phyloP scores from a whole-genome alignment of 768 basidiomycete species.

The Podaxis sp. region DNA sequence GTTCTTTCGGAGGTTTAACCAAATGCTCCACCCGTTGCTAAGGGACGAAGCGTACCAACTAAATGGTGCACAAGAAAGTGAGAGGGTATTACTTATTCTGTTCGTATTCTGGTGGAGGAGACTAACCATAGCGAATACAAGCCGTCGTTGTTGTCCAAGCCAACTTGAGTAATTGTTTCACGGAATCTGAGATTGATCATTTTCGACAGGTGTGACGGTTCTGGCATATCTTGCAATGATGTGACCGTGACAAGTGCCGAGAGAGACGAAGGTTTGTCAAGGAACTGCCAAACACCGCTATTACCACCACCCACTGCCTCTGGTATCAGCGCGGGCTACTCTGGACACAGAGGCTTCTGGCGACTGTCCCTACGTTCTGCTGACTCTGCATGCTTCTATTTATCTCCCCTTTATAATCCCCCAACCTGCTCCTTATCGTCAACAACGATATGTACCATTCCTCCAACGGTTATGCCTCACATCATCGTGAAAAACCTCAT shows the following conservation, averaged over 20 bases:
- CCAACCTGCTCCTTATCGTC: conserved; percentile 4
- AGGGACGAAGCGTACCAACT: background rate
- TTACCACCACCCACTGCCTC: background rate
- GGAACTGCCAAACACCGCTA: conserved; percentile 11
- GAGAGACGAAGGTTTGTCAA: conserved; percentile 5
- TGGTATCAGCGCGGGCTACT: conserved; percentile 3
- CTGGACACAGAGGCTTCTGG: background rate
- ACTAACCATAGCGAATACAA: background rate
- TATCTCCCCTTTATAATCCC: conserved; percentile 16
- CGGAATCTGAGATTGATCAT: conserved; percentile 4
- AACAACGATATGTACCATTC: conserved; percentile 25
- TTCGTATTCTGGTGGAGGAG: background rate
- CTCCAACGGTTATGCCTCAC: conserved; percentile 26
- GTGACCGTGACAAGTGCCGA: background rate
- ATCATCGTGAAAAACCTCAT: conserved; percentile 23
- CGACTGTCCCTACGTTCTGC: conserved; percentile 6
- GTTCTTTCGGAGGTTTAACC: background rate
- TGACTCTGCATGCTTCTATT: conserved; percentile 16
- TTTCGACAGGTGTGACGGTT: background rate
- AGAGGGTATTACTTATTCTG: background rate
- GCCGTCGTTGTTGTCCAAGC: background rate
- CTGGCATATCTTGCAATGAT: background rate
- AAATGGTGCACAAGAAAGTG: background rate
- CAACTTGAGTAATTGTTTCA: background rate
- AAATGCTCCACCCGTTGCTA: conserved; percentile 12